These are phyloP conservation scores for Myxozyma sirexii DNA, from an alignment of 805 yeast genomes.

Conservation along the genomic window DNA sequence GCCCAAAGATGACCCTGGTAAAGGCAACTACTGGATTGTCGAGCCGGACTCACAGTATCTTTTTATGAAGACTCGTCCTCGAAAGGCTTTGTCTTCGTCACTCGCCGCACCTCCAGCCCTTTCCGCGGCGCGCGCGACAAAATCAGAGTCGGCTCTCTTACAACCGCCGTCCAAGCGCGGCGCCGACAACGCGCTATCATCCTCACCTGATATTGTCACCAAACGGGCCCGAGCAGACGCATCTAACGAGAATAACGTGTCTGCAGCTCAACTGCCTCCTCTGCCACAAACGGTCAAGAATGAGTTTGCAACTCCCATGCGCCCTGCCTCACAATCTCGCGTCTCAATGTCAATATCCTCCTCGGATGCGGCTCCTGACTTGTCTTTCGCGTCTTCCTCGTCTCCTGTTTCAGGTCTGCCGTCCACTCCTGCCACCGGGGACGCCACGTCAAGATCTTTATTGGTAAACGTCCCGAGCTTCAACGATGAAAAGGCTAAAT, in stretches of 20 bases:
- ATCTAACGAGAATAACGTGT: background rate
- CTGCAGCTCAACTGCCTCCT: background rate
- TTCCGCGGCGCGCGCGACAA: background rate
- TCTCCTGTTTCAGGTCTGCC: slow-evolving; percentile 27
- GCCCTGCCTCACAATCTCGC: slow-evolving; percentile 23
- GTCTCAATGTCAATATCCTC: slow-evolving; percentile 13
- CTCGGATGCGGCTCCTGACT: slow-evolving; percentile 17
- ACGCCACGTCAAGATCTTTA: background rate
- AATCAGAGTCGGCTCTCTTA: slow-evolving; percentile 5
- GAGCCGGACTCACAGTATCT: slow-evolving; percentile 80
- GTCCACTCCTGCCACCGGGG: slow-evolving; percentile 25
- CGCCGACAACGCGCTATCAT: slow-evolving; percentile 9
- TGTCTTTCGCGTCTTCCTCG: slow-evolving; percentile 31
- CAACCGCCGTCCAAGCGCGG: background rate
- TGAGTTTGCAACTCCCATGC: slow-evolving; percentile 29
- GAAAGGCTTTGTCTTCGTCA: slow-evolving; percentile 6
- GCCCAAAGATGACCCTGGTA: slow-evolving; percentile 61
- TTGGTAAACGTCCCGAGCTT: background rate
- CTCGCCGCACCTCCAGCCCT: slow-evolving; percentile 8
- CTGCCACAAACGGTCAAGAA: background rate
- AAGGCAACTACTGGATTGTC: slow-evolving; percentile 91
- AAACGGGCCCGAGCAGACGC: slow-evolving; percentile 24
- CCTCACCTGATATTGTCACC: slow-evolving; percentile 25
- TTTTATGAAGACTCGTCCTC: slow-evolving; percentile 59
- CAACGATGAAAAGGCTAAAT: slow-evolving; percentile 3